phyloP scores from a whole-genome alignment of 345 rosid genomes.

The Brassica cretica region DNA sequence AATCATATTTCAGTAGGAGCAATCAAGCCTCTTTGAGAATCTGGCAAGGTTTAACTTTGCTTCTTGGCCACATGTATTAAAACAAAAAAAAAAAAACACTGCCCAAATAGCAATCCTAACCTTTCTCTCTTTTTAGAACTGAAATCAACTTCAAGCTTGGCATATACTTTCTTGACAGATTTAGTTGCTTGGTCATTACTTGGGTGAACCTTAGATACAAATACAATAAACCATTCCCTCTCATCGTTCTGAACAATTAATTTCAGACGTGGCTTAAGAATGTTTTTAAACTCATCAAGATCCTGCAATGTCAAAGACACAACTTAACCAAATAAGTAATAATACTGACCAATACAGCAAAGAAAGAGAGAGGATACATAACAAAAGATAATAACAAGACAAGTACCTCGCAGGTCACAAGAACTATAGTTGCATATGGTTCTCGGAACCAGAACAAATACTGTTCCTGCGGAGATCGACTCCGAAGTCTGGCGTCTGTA shows the following conservation, averaged over 20 bases:
- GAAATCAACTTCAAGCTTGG: constrained; percentile 93
- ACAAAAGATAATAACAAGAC: constrained; percentile 7
- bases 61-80: not conserved
- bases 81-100: constrained; percentile 10
- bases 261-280: constrained; percentile 90
- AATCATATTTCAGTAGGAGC: constrained; percentile 14
- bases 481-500: constrained; percentile 87
- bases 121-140: constrained; percentile 95
- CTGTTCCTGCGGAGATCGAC: constrained; percentile 91
- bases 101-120: constrained; percentile 38
- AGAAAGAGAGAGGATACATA: constrained; percentile 7
- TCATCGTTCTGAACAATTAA: constrained; percentile 91
- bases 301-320: constrained; percentile 53
- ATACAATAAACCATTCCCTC: constrained; percentile 93
- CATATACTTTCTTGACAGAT: constrained; percentile 83
- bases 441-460: constrained; percentile 85
- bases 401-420: constrained; percentile 94
- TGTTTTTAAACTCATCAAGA: constrained; percentile 95
- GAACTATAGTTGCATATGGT: constrained; percentile 87
- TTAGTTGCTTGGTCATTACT: constrained; percentile 83
- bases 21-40: constrained; percentile 5
- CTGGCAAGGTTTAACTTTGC: not conserved
- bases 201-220: constrained; percentile 92
- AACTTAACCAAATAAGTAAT: constrained; percentile 7
- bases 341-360: not conserved